These are phyloP conservation scores for Naganishia vaughanmartiniae DNA, from an alignment of 768 basidiomycete species.

Conservation along the genomic window DNA sequence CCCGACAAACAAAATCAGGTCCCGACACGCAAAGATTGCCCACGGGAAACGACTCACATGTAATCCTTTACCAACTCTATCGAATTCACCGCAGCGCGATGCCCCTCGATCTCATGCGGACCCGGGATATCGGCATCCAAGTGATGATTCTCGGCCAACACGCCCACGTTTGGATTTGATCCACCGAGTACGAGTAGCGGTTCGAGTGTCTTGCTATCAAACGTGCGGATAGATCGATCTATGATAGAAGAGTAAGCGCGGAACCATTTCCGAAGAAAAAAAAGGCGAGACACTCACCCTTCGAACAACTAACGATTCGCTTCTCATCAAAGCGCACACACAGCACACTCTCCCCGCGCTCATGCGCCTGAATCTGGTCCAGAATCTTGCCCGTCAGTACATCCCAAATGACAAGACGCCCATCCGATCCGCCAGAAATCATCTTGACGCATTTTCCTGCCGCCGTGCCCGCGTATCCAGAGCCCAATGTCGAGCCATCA, in stretches of 20 bases:
- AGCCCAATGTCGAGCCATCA: conserved; percentile 10
- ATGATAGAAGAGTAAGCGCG: neutral
- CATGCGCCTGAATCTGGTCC: conserved; percentile 42
- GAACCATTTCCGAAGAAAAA: neutral
- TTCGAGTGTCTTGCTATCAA: conserved; percentile 42
- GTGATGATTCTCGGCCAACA: conserved; percentile 26
- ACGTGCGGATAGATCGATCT: conserved; percentile 49
- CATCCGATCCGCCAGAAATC: conserved; percentile 49
- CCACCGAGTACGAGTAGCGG: conserved; percentile 40
- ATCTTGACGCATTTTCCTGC: conserved; percentile 30
- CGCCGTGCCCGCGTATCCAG: neutral
- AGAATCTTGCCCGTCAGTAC: conserved; percentile 36
- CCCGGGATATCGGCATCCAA: conserved; percentile 25
- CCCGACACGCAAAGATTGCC: neutral
- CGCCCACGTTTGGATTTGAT: conserved; percentile 29
- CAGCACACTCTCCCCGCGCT: conserved; percentile 38
- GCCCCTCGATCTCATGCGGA: conserved; percentile 26
- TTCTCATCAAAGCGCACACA: conserved; percentile 46
- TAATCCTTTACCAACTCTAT: conserved; percentile 43
- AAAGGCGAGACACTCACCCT: conserved; percentile 37
- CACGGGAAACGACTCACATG: conserved; percentile 39
- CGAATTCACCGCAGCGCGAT: conserved; percentile 45
- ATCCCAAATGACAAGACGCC: conserved; percentile 48
- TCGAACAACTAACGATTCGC: conserved; percentile 47
- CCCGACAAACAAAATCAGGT: neutral